Conservation (phyloP, 495 filamentous ascomycete genomes). For the Parathielavia appendiculata region DNA sequence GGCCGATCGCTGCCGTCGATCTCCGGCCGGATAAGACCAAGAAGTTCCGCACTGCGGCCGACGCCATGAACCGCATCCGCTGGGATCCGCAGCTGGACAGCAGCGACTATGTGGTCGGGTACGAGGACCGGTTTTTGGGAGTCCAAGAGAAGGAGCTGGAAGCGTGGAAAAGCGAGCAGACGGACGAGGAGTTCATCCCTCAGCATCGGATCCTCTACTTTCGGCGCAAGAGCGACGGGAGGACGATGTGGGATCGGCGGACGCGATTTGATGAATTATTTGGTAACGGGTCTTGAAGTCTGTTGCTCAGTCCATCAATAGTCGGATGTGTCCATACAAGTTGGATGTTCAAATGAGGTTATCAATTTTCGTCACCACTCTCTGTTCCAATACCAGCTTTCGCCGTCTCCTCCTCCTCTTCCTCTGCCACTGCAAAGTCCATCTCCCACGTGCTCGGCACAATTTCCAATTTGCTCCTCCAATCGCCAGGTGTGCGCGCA, state of each 20-base stretch:
- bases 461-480: constrained; percentile 16
- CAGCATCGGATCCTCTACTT: constrained; percentile 75
- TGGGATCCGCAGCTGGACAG: constrained; percentile 63
- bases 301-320: background rate
- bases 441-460: constrained; percentile 22
- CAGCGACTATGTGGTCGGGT: constrained; percentile 65
- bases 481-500: constrained; percentile 48
- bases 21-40: constrained; percentile 20
- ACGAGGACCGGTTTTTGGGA: constrained; percentile 68
- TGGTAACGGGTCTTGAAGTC: constrained; percentile 31
- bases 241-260: constrained; percentile 55
- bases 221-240: constrained; percentile 53
- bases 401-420: constrained; percentile 7
- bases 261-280: constrained; percentile 42
- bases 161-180: constrained; percentile 68
- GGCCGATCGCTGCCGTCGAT: constrained; percentile 12
- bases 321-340: background rate
- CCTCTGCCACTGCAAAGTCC: constrained; percentile 14
- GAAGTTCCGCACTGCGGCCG: constrained; percentile 45
- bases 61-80: constrained; percentile 67
- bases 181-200: constrained; percentile 81
- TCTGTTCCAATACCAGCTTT: background rate
- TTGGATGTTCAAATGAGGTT: background rate
- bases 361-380: constrained; percentile 6
- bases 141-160: constrained; percentile 57